Percentiles rank a stretch among this genome's conserved stretches.
These are phyloP conservation scores for Nicotiana noctiflora DNA, from an alignment of 257 asterid genomes.

Conservation along the genomic window DNA sequence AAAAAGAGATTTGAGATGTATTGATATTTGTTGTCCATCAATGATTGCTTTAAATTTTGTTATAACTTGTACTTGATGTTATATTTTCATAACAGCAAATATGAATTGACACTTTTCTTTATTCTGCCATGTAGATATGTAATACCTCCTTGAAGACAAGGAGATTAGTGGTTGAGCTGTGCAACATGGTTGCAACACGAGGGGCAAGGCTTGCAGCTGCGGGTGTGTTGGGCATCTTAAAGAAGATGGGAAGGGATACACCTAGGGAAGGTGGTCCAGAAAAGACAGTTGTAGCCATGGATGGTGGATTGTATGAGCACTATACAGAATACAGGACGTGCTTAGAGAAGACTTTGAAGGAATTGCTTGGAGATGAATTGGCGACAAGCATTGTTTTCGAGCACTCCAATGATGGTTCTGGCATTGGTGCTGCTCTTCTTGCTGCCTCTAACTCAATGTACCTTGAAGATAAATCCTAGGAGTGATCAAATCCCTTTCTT, in stretches of 20 bases:
- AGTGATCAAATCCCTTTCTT: background rate
- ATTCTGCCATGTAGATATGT: conserved; percentile 36
- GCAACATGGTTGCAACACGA: conserved; percentile 58
- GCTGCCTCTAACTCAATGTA: conserved; percentile 70
- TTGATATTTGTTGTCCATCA: background rate
- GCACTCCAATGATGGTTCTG: conserved; percentile 84
- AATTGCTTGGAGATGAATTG: conserved; percentile 46
- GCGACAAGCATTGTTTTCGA: conserved; percentile 32
- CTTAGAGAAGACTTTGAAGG: conserved; percentile 48
- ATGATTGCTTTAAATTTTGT: background rate
- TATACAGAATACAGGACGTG: conserved; percentile 52
- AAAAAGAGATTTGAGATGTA: background rate
- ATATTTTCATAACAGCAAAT: background rate
- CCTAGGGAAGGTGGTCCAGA: conserved; percentile 27
- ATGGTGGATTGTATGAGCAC: conserved; percentile 77
- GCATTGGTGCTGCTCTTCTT: conserved; percentile 85
- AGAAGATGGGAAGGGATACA: conserved; percentile 69
- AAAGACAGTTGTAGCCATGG: conserved; percentile 71
- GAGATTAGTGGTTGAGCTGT: conserved; percentile 47
- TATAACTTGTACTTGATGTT: background rate
- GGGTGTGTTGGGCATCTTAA: conserved; percentile 60
- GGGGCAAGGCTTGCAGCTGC: conserved; percentile 90
- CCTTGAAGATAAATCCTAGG: conserved; percentile 23
- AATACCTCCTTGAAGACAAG: conserved; percentile 52
- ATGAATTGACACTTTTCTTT: background rate